Evolutionary conservation across 1,284 basidiomycete species (phyloP), one percentile per base, ranked within the genome.

Genomic region (Tilletia walkeri): DNA sequence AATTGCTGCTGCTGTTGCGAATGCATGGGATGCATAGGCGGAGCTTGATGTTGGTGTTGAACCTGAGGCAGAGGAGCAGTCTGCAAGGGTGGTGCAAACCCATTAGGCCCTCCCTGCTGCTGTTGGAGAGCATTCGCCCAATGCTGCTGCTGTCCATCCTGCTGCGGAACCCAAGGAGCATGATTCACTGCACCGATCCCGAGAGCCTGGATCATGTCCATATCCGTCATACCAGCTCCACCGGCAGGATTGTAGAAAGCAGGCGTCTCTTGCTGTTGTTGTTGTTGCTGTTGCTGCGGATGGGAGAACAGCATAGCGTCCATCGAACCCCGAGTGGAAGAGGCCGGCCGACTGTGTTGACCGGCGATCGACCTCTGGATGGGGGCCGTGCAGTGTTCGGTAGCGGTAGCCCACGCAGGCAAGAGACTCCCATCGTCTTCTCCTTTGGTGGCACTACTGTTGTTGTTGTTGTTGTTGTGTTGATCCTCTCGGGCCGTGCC

Each of bases 291-390:
- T 56, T 56, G n/a, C 20, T n/a, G 20, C 0, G 16, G 34, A 30
- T 12, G 14, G 34, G 54, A 38, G 36, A 63, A 63, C 12, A 63
- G 36, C 59, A 63, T 63, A 34, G 59, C 59, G 36, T 63, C 59
- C 34, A 63, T 63, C 34, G 38, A 39, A 6, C 34, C 34, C 18
- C 16, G 50, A 30, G 24, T 30, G 24, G 24, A 30, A 30, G 24
- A 30, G 1, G 24, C 24, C 2, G 24, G 24, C 24, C 24, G 24
- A 30, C 24, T 30, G 24, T 30, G 24, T 30, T 30, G 24, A 30
- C 24, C 24, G 24, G 24, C 24, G 24, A 30, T 30, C 24, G 24
- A 30, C 24, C 24, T 30, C 24, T 30, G 24, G 24, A 30, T 30
- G 24, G 24, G 24, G 24, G 24, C 24, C 24, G 24, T 30, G 24